phyloP scores from a whole-genome alignment of 2,329 filamentous ascomycete species.

The Talaromyces sp. region DNA sequence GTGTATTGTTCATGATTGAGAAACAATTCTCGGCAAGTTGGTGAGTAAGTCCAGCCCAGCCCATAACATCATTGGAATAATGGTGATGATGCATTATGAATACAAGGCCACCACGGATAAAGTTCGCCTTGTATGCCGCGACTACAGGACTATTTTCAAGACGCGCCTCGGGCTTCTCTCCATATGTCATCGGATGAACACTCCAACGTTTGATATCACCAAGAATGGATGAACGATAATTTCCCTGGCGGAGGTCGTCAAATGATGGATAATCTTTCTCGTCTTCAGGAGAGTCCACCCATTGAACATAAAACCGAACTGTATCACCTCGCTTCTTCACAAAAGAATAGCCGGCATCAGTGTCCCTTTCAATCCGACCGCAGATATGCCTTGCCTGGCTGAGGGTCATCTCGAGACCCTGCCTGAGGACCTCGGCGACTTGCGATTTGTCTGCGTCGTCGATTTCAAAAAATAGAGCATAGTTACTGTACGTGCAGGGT shows the following conservation, averaged over 20 bases:
- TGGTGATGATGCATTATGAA: constrained; percentile 50
- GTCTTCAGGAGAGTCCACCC: constrained; percentile 40
- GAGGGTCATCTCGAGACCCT: constrained; percentile 42
- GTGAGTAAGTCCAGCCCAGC: constrained; percentile 42
- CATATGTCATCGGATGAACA: constrained; percentile 40
- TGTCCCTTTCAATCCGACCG: constrained; percentile 46
- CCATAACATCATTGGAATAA: constrained; percentile 49
- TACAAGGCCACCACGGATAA: constrained; percentile 47
- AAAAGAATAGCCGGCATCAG: constrained; percentile 40
- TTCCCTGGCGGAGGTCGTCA: constrained; percentile 39
- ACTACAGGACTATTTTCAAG: constrained; percentile 37
- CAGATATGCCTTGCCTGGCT: constrained; percentile 43
- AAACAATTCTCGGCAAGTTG: constrained; percentile 51
- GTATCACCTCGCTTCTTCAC: constrained; percentile 40
- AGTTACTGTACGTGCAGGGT: constrained; percentile 41
- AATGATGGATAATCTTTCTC: constrained; percentile 38
- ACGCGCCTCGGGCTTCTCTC: constrained; percentile 37
- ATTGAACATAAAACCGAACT: constrained; percentile 40
- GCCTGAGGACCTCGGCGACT: constrained; percentile 31
- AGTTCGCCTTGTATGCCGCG: constrained; percentile 47
- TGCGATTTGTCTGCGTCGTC: constrained; percentile 34
- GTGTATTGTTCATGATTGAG: constrained; percentile 33
- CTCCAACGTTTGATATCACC: constrained; percentile 40
- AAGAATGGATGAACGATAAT: constrained; percentile 38
- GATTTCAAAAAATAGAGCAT: constrained; percentile 45